Conservation (phyloP, 2,329 filamentous ascomycete genomes). For the Botryotinia convoluta region DNA sequence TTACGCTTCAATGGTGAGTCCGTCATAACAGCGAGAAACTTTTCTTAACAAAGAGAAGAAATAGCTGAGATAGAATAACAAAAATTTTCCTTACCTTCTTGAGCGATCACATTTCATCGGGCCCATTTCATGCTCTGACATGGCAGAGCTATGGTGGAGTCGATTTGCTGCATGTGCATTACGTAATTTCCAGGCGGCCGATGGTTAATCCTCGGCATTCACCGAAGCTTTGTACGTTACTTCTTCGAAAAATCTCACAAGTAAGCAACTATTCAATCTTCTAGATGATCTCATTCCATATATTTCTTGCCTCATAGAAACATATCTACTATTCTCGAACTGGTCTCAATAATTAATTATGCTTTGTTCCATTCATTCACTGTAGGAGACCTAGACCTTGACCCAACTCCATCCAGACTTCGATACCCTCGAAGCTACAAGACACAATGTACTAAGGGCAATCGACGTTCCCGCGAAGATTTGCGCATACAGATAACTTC, state of each 20-base stretch:
- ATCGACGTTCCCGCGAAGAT: neutral
- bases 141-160: neutral
- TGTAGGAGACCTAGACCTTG: neutral
- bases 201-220: neutral
- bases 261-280: neutral
- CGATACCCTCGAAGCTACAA: neutral
- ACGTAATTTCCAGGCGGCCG: neutral
- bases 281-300: neutral
- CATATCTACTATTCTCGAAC: neutral
- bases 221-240: too few species aligned
- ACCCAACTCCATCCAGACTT: neutral
- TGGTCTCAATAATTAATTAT: too few species aligned
- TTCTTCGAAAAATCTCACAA: neutral
- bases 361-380: too few species aligned
- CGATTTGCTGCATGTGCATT: neutral
- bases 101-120: neutral
- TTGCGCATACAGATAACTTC: neutral
- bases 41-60: neutral
- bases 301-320: neutral
- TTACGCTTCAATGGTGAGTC: slow-evolving; percentile 3
- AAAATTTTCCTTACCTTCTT: neutral
- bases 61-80: neutral
- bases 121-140: neutral
- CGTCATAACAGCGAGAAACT: neutral
- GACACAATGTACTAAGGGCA: neutral